These are phyloP conservation scores for Rhizophora mangle DNA, from an alignment of 345 rosid genomes.

Conservation along the genomic window DNA sequence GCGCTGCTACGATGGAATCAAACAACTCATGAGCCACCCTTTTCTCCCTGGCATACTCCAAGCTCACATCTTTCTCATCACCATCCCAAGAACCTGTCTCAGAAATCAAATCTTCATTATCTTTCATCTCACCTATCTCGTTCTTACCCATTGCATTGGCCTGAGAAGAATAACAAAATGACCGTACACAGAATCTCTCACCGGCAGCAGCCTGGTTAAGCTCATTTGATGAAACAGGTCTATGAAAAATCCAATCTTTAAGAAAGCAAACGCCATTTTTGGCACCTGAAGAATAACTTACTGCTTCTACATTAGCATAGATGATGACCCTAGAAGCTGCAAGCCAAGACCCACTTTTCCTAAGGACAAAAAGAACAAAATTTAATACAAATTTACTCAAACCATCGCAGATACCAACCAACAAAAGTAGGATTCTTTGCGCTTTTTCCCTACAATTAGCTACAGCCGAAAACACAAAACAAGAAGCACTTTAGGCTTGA, in stretches of 20 bases:
- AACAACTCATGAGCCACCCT: neutral
- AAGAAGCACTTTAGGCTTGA: neutral
- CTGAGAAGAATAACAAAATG: conserved; percentile 8
- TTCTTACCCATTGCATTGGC: neutral
- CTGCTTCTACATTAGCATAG: neutral
- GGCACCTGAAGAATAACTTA: neutral
- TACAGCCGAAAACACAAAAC: neutral
- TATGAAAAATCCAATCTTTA: neutral
- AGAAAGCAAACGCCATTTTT: neutral
- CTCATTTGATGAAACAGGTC: neutral
- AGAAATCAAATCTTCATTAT: conserved; percentile 7
- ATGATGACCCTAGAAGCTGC: conserved; percentile 5
- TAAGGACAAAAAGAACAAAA: neutral
- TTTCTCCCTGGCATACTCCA: neutral
- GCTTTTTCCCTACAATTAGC: neutral
- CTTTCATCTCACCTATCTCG: neutral
- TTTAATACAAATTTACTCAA: neutral
- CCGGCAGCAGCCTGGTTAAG: neutral
- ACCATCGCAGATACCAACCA: neutral
- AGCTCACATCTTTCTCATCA: neutral
- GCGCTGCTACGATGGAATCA: conserved; percentile 1
- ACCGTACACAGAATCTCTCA: neutral
- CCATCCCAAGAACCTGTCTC: conserved; percentile 2
- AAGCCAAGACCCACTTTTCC: conserved; percentile 9
- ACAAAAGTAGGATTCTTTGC: neutral